These are phyloP conservation scores for Venturia asperata DNA, from an alignment of 2,329 filamentous ascomycete species.

Conservation along the genomic window DNA sequence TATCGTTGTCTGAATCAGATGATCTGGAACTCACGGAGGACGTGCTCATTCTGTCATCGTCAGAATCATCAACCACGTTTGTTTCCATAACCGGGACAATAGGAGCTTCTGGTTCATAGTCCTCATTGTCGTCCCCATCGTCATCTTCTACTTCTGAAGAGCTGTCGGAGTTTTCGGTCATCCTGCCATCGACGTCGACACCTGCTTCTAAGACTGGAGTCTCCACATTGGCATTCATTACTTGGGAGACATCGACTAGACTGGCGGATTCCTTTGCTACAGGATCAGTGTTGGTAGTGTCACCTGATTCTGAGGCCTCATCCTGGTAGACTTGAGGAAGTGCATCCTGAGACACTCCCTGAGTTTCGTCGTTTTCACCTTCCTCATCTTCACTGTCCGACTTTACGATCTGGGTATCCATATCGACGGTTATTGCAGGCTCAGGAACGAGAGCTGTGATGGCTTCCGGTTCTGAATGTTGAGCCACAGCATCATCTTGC, in stretches of 20 bases:
- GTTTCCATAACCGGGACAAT: background rate
- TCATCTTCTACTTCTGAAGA: conserved; percentile 5
- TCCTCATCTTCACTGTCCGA: conserved; percentile 8
- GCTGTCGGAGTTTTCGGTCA: conserved; percentile 3
- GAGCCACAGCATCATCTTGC: background rate
- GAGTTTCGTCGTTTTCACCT: conserved; percentile 8
- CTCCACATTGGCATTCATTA: background rate
- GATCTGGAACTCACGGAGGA: background rate
- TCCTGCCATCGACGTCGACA: background rate
- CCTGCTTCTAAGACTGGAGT: background rate
- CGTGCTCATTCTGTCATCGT: conserved; percentile 10
- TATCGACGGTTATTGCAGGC: background rate
- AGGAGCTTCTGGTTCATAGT: conserved; percentile 6
- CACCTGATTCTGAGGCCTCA: background rate
- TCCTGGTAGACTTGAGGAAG: background rate
- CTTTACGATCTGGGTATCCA: background rate
- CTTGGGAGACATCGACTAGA: background rate
- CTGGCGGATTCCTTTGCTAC: background rate
- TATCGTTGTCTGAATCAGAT: background rate
- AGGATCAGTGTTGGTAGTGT: background rate
- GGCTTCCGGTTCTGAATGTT: background rate
- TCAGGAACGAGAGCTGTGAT: background rate
- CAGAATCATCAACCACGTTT: background rate
- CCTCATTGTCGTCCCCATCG: conserved; percentile 4
- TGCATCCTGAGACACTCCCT: background rate